Conservation (phyloP, 352 stramenopile genomes). For the Globisporangium nunn region DNA sequence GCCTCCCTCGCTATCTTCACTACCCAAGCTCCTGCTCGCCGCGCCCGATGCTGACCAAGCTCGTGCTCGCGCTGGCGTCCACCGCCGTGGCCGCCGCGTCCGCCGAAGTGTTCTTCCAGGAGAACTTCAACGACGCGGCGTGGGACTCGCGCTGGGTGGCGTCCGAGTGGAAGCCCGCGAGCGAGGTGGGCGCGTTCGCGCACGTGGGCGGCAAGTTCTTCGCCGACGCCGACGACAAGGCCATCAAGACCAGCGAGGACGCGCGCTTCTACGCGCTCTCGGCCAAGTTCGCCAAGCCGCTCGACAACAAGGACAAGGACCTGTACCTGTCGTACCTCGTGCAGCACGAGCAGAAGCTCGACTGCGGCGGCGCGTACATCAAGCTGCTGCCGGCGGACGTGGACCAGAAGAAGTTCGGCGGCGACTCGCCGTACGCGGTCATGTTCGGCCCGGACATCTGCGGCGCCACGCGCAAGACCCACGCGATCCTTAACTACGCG, state of each 20-base stretch:
- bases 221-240: slow-evolving; percentile 87
- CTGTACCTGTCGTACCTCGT: slow-evolving; percentile 96
- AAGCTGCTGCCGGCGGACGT: slow-evolving; percentile 94
- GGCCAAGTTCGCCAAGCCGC: slow-evolving; percentile 83
- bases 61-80: slow-evolving; percentile 42
- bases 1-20: neutral
- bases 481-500: slow-evolving; percentile 98
- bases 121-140: slow-evolving; percentile 90
- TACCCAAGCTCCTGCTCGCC: neutral
- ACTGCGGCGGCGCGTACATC: slow-evolving; percentile 99
- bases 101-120: slow-evolving; percentile 89
- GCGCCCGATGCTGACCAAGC: slow-evolving; percentile 52
- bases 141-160: slow-evolving; percentile 78
- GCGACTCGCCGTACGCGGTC: slow-evolving; percentile 92
- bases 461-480: slow-evolving; percentile 94
- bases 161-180: slow-evolving; percentile 92
- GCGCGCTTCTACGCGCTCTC: slow-evolving; percentile 97
- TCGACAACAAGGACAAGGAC: slow-evolving; percentile 89
- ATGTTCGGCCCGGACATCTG: slow-evolving; percentile 99
- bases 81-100: slow-evolving; percentile 38
- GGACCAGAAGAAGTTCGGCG: slow-evolving; percentile 91
- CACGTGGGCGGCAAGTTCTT: slow-evolving; percentile 92
- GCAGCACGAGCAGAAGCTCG: slow-evolving; percentile 98
- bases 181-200: slow-evolving; percentile 93
- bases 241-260: slow-evolving; percentile 92